Evolutionary conservation across 108 stramenopile species (phyloP).

Genomic region (Cyclostephanos invisitatus): DNA sequence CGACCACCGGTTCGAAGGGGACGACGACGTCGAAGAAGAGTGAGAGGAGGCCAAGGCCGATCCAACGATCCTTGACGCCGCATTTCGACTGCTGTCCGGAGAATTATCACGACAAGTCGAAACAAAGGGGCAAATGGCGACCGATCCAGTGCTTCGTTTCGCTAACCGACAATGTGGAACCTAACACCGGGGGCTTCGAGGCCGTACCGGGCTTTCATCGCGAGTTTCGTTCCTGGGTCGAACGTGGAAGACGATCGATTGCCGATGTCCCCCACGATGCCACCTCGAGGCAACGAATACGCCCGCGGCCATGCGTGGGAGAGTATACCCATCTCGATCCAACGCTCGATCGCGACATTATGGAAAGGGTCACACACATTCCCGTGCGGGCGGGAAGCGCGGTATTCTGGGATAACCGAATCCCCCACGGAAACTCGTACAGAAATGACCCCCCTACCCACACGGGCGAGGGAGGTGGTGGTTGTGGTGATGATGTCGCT

Average conservation of each 20-base stretch:
- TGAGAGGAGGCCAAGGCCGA: slow-evolving; percentile 44
- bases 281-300: not conserved
- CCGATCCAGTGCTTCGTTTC: slow-evolving; percentile 94
- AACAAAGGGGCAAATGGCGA: slow-evolving; percentile 75
- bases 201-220: slow-evolving; percentile 88
- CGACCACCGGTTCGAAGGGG: not conserved
- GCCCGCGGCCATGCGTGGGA: slow-evolving; percentile 73
- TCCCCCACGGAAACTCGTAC: slow-evolving; percentile 90
- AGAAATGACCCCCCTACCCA: slow-evolving; percentile 53
- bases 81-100: slow-evolving; percentile 95
- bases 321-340: slow-evolving; percentile 91
- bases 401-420: slow-evolving; percentile 74
- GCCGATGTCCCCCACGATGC: not conserved
- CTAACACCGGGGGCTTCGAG: slow-evolving; percentile 92
- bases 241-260: slow-evolving; percentile 26
- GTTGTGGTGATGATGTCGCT: not conserved
- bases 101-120: slow-evolving; percentile 47
- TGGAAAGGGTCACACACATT: slow-evolving; percentile 74
- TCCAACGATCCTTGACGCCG: slow-evolving; percentile 92
- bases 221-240: slow-evolving; percentile 78
- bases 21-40: slow-evolving; percentile 59
- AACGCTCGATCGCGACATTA: slow-evolving; percentile 72
- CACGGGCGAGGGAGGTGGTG: not conserved
- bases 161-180: slow-evolving; percentile 72
- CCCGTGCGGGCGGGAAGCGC: slow-evolving; percentile 82